Percentiles rank a stretch among this genome's conserved stretches.
Conservation (phyloP, 2,329 filamentous ascomycete genomes). For the Epichloe bromicola region DNA sequence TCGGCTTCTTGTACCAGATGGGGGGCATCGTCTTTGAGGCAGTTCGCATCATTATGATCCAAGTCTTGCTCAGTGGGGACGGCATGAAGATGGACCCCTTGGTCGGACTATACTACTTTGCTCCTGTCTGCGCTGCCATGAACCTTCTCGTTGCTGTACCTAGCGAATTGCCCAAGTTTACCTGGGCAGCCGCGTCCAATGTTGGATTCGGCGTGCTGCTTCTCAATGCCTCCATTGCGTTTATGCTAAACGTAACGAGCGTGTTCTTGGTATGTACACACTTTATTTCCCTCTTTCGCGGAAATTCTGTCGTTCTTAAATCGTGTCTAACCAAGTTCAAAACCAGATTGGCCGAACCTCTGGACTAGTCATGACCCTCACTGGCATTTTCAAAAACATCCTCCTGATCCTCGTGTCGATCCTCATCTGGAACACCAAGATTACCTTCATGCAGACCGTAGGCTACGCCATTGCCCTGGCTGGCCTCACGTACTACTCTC, state of each 20-base stretch:
- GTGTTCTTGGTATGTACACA: conserved; percentile 61
- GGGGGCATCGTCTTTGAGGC: conserved; percentile 76
- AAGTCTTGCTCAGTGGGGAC: conserved; percentile 62
- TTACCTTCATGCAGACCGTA: conserved; percentile 58
- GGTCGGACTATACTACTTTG: conserved; percentile 82
- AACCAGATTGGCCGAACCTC: conserved; percentile 75
- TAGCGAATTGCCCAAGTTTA: conserved; percentile 54
- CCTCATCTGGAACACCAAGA: conserved; percentile 62
- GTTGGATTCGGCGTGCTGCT: conserved; percentile 54
- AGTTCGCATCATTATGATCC: conserved; percentile 71
- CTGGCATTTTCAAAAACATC: conserved; percentile 79
- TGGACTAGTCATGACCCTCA: conserved; percentile 72
- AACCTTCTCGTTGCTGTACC: conserved; percentile 59
- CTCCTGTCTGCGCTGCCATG: conserved; percentile 70
- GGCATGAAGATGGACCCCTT: conserved; percentile 81
- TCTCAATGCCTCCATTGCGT: conserved; percentile 65
- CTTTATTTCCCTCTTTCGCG: neutral
- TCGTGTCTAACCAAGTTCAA: conserved; percentile 6
- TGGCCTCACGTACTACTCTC: conserved; percentile 37
- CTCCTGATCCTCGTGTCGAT: conserved; percentile 67
- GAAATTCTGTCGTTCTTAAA: neutral
- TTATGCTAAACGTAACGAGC: conserved; percentile 69
- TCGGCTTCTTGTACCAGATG: conserved; percentile 56
- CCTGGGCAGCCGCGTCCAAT: conserved; percentile 50
- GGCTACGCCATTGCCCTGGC: conserved; percentile 60